These are phyloP conservation scores for Prunus davidiana DNA, from an alignment of 306 rosid species.

Conservation along the genomic window DNA sequence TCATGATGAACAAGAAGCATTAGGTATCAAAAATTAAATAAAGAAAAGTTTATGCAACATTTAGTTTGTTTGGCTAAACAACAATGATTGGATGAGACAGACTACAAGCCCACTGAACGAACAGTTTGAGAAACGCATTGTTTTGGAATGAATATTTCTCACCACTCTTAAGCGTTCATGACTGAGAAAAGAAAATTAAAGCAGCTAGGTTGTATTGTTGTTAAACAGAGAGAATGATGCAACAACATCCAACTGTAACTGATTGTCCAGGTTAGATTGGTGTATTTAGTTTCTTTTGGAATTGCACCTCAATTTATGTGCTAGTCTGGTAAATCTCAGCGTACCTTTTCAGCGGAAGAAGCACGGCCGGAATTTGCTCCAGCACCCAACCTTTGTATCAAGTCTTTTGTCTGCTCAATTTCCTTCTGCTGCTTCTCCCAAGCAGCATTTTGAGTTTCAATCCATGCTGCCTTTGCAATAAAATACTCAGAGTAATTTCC, in stretches of 20 bases:
- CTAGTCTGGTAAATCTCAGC: constrained; percentile 3
- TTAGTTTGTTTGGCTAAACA: background rate
- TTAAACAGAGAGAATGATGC: background rate
- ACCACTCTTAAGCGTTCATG: background rate
- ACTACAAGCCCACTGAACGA: background rate
- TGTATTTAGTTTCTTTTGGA: background rate
- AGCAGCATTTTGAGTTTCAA: constrained; percentile 84
- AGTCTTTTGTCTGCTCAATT: constrained; percentile 80
- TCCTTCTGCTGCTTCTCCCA: constrained; percentile 99
- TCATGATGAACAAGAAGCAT: background rate
- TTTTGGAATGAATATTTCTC: background rate
- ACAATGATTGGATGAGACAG: background rate
- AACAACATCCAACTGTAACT: background rate
- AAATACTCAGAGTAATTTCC: constrained; percentile 89
- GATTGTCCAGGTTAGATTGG: background rate
- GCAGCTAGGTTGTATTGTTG: background rate
- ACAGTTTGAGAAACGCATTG: background rate
- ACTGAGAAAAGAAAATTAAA: background rate
- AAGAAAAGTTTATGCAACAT: background rate
- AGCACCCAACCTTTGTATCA: constrained; percentile 83
- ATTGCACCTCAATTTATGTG: background rate
- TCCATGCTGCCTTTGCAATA: constrained; percentile 77
- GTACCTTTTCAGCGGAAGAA: constrained; percentile 93
- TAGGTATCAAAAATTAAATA: background rate
- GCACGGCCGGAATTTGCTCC: constrained; percentile 98